Percentiles rank a stretch among this genome's conserved stretches.
Conservation (phyloP, 208 protist species). For the Herpetomonas tarakana region DNA sequence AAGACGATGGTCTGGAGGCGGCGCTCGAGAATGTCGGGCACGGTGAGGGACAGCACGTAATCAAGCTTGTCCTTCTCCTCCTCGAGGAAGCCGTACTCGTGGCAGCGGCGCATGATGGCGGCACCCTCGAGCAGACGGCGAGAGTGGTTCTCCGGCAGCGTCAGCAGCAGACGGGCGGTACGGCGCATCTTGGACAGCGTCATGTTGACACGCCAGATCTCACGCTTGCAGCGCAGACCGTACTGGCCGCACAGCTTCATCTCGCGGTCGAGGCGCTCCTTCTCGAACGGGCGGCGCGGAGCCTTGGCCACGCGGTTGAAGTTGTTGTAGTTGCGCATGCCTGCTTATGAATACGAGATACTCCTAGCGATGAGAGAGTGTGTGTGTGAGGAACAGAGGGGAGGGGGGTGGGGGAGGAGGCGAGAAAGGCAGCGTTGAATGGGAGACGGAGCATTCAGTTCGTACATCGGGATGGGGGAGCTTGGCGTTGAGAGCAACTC, state of each 20-base stretch:
- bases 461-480: too few relatives aligned
- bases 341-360: not conserved
- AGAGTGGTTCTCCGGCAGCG: slow-evolving; percentile 98
- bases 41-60: slow-evolving; percentile 99
- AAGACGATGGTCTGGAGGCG: slow-evolving; percentile 99
- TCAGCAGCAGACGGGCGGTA: slow-evolving; percentile 98
- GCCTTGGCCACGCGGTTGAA: slow-evolving; percentile 96
- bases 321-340: slow-evolving; percentile 95
- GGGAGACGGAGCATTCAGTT: too few relatives aligned
- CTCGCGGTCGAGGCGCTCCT: slow-evolving; percentile 99
- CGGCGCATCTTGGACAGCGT: slow-evolving; percentile 99
- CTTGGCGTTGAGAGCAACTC: too few relatives aligned
- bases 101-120: slow-evolving; percentile 98
- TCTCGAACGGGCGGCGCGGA: slow-evolving; percentile 99
- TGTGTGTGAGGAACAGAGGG: too few relatives aligned
- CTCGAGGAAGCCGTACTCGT: slow-evolving; percentile 98
- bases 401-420: too few relatives aligned
- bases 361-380: too few relatives aligned
- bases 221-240: slow-evolving; percentile 99
- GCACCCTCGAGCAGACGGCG: slow-evolving; percentile 97
- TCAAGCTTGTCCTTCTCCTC: slow-evolving; percentile 99
- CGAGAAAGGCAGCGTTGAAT: too few relatives aligned
- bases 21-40: slow-evolving; percentile 99
- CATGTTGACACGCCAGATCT: slow-evolving; percentile 99
- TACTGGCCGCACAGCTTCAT: slow-evolving; percentile 99